Conservation (phyloP, 2,329 filamentous ascomycete species). For the Mollisia scopiformis region DNA sequence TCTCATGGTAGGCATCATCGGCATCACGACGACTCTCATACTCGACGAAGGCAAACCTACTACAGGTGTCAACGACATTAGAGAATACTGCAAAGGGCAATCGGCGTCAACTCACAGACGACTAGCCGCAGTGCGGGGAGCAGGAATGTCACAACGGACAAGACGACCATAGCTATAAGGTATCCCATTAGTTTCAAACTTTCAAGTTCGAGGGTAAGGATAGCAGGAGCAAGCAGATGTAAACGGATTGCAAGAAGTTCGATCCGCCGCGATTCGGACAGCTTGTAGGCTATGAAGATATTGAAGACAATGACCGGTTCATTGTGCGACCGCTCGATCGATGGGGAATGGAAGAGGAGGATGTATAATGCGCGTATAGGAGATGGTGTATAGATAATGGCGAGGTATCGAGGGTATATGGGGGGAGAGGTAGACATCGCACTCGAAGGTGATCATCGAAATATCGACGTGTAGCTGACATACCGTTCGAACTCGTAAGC, state of each 20-base stretch:
- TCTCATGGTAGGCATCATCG: slow-evolving; percentile 98
- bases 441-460: slow-evolving; percentile 44
- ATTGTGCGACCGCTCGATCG: slow-evolving; percentile 43
- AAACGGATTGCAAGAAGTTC: slow-evolving; percentile 29
- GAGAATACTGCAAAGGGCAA: slow-evolving; percentile 29
- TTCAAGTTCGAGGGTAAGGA: slow-evolving; percentile 24
- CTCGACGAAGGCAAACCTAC: slow-evolving; percentile 94
- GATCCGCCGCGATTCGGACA: slow-evolving; percentile 31
- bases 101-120: slow-evolving; percentile 75
- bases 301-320: slow-evolving; percentile 35
- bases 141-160: slow-evolving; percentile 97
- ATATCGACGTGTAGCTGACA: slow-evolving; percentile 64
- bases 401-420: slow-evolving; percentile 44
- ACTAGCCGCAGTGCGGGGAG: slow-evolving; percentile 89
- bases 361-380: slow-evolving; percentile 42
- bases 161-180: slow-evolving; percentile 86
- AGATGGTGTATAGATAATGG: slow-evolving; percentile 47
- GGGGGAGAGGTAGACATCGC: slow-evolving; percentile 33
- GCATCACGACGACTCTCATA: slow-evolving; percentile 98
- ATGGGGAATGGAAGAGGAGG: slow-evolving; percentile 39
- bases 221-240: slow-evolving; percentile 25
- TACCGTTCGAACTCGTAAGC: slow-evolving; percentile 99
- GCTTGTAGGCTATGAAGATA: slow-evolving; percentile 31
- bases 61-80: slow-evolving; percentile 41
- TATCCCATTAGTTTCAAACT: slow-evolving; percentile 29